Evolutionary conservation across 192 early-diverging fungal species (phyloP).

Genomic region (Umbelopsis vinacea): DNA sequence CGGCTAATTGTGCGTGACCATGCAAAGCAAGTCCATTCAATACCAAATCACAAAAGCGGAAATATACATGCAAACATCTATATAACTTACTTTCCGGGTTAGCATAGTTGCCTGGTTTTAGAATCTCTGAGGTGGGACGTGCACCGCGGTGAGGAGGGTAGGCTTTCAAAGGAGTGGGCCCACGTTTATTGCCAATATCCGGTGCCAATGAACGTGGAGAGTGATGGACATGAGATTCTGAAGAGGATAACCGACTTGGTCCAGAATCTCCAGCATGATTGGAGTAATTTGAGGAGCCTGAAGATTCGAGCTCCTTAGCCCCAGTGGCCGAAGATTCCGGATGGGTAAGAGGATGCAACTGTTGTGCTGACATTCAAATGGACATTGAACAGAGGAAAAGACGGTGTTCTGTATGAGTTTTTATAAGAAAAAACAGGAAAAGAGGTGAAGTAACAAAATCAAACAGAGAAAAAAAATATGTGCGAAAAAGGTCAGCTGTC

Average conservation of each 20-base stretch:
- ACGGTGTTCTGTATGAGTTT: background rate
- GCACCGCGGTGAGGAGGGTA: slow-evolving; percentile 27
- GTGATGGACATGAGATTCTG: background rate
- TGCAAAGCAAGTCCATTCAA: background rate
- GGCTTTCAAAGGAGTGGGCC: background rate
- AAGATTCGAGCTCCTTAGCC: background rate
- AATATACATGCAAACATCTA: background rate
- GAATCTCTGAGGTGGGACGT: slow-evolving; percentile 40
- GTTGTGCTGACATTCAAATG: slow-evolving; percentile 19
- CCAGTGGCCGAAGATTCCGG: background rate
- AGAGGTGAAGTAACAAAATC: background rate
- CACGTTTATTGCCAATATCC: slow-evolving; percentile 1
- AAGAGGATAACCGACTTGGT: background rate
- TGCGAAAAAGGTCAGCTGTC: background rate
- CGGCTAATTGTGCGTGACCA: slow-evolving; percentile 36
- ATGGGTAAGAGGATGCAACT: slow-evolving; percentile 10
- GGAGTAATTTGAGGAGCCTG: background rate
- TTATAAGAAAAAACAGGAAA: background rate
- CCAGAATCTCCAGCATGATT: slow-evolving; percentile 14
- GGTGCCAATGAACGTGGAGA: background rate
- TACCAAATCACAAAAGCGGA: background rate
- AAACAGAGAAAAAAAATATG: background rate
- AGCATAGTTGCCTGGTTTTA: slow-evolving; percentile 34
- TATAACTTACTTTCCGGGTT: slow-evolving; percentile 37
- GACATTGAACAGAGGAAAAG: slow-evolving; percentile 11